Conservation (phyloP, 208 protist species). For the Acanthamoeba triangularis region DNA sequence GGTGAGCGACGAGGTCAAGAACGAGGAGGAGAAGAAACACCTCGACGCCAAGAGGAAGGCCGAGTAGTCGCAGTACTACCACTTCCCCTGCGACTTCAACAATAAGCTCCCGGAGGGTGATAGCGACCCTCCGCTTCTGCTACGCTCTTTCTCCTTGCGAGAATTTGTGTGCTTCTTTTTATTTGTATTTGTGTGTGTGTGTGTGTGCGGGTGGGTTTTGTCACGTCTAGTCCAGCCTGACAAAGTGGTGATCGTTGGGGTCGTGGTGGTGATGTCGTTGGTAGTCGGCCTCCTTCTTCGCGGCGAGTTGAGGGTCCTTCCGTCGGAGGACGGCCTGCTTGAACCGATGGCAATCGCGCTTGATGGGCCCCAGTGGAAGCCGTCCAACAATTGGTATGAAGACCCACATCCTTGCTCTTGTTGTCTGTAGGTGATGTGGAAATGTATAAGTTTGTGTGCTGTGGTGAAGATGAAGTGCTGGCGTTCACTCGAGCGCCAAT, state of each 20-base stretch:
- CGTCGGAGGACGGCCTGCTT: not conserved
- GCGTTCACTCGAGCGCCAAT: too few relatives aligned
- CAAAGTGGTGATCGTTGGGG: constrained; percentile 9
- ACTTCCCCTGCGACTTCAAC: not conserved
- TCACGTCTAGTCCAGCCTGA: not conserved
- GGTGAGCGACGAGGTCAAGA: constrained; percentile 29
- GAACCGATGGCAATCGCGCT: not conserved
- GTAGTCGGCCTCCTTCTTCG: not conserved
- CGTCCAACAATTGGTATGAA: not conserved
- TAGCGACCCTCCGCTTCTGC: too few relatives aligned
- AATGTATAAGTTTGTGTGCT: too few relatives aligned
- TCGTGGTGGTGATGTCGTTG: not conserved
- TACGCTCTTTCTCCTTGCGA: too few relatives aligned
- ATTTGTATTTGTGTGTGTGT: not conserved
- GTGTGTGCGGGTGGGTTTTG: not conserved
- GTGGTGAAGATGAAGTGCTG: too few relatives aligned
- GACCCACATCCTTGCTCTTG: not conserved
- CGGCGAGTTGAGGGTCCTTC: not conserved
- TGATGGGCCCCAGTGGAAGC: not conserved
- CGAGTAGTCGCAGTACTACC: not conserved
- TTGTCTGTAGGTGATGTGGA: too few relatives aligned
- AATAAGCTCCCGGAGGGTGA: too few relatives aligned
- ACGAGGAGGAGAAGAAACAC: not conserved
- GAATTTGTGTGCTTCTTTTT: not conserved
- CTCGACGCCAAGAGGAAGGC: not conserved